These are phyloP conservation scores for Coccomyxa subellipsoidea DNA, from an alignment of 163 green algal species.

Conservation along the genomic window DNA sequence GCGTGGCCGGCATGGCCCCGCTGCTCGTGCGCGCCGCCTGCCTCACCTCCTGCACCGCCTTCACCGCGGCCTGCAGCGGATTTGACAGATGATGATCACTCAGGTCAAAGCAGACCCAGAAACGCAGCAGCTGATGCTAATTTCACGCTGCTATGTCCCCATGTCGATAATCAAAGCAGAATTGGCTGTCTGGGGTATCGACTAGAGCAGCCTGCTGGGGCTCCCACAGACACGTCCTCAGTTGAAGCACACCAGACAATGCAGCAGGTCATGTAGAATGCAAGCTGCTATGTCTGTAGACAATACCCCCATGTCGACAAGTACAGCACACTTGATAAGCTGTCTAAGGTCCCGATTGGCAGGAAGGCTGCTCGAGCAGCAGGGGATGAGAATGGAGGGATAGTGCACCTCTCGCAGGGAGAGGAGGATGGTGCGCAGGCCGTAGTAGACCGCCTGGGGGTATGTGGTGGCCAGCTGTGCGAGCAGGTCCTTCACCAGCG, in stretches of 20 bases:
- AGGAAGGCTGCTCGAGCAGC: too few relatives aligned
- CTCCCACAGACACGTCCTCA: too few relatives aligned
- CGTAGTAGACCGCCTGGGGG: conserved; percentile 86
- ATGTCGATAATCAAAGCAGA: too few relatives aligned
- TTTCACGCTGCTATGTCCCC: too few relatives aligned
- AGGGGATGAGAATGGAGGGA: conserved; percentile 30
- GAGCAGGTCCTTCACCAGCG: conserved; percentile 62
- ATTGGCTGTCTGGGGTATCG: too few relatives aligned
- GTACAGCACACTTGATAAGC: too few relatives aligned
- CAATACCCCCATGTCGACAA: too few relatives aligned
- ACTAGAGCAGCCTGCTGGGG: too few relatives aligned
- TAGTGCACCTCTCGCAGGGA: conserved; percentile 29
- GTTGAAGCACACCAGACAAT: too few relatives aligned
- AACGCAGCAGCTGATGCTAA: not conserved
- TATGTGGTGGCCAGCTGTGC: conserved; percentile 44
- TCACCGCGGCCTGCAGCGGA: conserved; percentile 3
- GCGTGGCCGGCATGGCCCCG: not conserved
- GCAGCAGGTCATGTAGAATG: too few relatives aligned
- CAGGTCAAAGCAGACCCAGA: not conserved
- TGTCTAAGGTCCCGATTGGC: too few relatives aligned
- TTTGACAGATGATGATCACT: not conserved
- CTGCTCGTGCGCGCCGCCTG: not conserved
- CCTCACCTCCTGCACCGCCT: conserved; percentile 2
- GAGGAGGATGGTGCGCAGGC: conserved; percentile 78
- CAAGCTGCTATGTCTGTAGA: too few relatives aligned